Conservation (phyloP, 768 basidiomycete genomes). For the Paxillus involutus region DNA sequence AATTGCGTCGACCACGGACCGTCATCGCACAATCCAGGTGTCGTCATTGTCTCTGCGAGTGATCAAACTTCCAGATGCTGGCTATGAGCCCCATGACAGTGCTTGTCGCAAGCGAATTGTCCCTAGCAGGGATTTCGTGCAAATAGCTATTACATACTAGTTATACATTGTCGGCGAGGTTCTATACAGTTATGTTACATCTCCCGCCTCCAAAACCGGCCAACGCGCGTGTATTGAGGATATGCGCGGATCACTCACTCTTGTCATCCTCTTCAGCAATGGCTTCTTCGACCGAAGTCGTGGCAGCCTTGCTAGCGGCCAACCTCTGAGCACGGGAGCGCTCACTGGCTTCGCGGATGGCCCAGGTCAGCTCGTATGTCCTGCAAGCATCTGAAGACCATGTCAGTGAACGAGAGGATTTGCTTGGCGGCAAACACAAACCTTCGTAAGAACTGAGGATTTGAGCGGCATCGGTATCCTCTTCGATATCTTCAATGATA, state of each 20-base stretch:
- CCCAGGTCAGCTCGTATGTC: slow-evolving; percentile 93
- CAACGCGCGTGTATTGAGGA: not conserved
- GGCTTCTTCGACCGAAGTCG: slow-evolving; percentile 23
- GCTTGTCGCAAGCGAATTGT: no score
- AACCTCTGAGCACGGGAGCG: slow-evolving; percentile 52
- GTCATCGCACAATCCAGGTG: no score
- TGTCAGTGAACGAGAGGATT: not conserved
- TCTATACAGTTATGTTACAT: slow-evolving; percentile 3
- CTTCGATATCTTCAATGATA: slow-evolving; percentile 86
- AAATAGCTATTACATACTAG: not conserved
- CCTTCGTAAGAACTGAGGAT: slow-evolving; percentile 88
- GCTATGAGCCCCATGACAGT: no score
- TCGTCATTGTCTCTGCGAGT: no score
- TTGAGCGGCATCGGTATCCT: slow-evolving; percentile 74
- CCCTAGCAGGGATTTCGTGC: no score
- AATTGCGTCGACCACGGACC: no score
- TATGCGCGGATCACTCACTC: not conserved
- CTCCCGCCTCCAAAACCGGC: not conserved
- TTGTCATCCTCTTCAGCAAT: slow-evolving; percentile 22
- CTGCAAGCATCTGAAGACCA: slow-evolving; percentile 67
- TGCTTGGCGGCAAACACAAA: slow-evolving; percentile 21
- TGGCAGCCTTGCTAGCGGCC: slow-evolving; percentile 34
- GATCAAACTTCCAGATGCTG: no score
- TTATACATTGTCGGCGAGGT: not conserved
- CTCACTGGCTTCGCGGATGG: slow-evolving; percentile 81